phyloP scores from a whole-genome alignment of 2,329 filamentous ascomycete genomes.

The Paracorniculantispora psalliotae region DNA sequence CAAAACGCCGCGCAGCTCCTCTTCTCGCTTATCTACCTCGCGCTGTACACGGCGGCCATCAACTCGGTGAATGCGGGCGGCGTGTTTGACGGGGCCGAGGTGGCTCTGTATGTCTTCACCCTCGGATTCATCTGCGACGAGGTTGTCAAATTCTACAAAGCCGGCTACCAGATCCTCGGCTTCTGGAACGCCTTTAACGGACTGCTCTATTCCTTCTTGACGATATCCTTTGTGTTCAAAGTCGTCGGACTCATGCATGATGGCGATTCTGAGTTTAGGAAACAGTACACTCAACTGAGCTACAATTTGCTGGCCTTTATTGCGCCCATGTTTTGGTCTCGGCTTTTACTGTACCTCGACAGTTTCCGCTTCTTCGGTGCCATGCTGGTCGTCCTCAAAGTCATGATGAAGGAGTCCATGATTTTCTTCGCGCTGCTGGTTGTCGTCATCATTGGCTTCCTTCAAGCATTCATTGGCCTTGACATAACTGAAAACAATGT shows the following conservation, averaged over 20 bases:
- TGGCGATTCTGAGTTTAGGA: constrained; percentile 39
- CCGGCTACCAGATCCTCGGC: constrained; percentile 82
- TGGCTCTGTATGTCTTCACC: constrained; percentile 85
- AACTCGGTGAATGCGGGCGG: constrained; percentile 87
- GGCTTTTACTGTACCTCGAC: constrained; percentile 87
- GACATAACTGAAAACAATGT: constrained; percentile 73
- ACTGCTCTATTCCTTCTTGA: constrained; percentile 72
- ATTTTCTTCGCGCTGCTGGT: constrained; percentile 93
- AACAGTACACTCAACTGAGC: constrained; percentile 69
- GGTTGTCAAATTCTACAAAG: constrained; percentile 84
- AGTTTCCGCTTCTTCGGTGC: constrained; percentile 93
- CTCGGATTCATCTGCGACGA: constrained; percentile 89
- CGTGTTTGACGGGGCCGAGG: constrained; percentile 78
- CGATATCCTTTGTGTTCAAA: constrained; percentile 72
- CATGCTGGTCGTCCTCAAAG: constrained; percentile 95
- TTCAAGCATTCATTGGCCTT: constrained; percentile 91
- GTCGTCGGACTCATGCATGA: constrained; percentile 69
- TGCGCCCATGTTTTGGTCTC: constrained; percentile 95
- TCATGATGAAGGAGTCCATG: constrained; percentile 88
- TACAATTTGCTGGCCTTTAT: constrained; percentile 94
- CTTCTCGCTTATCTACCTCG: constrained; percentile 77
- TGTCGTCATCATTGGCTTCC: constrained; percentile 78
- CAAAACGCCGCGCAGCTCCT: constrained; percentile 87
- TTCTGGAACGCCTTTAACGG: constrained; percentile 98
- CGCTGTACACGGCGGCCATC: constrained; percentile 82